Conservation (phyloP, 1,139 yeast species). For the Yamadazyma dushanensis region DNA sequence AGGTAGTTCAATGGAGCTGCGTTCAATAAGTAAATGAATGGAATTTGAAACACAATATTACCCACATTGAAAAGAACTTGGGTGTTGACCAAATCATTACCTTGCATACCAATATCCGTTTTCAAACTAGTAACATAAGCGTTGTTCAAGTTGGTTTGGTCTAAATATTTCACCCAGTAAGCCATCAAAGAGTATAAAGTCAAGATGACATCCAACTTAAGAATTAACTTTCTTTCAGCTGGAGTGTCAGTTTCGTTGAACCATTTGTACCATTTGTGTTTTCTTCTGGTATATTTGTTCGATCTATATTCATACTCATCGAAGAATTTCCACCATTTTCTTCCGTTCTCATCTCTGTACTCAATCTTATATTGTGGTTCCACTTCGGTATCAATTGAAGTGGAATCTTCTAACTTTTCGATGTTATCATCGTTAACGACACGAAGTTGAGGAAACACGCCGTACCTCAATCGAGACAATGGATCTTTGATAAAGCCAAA, state of each 20-base stretch:
- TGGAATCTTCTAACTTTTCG: constrained; percentile 15
- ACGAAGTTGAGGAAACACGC: constrained; percentile 48
- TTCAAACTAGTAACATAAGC: constrained; percentile 72
- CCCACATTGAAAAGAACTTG: constrained; percentile 61
- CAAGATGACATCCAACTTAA: constrained; percentile 62
- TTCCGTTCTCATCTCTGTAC: constrained; percentile 60
- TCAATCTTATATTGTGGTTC: constrained; percentile 27
- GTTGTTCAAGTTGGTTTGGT: constrained; percentile 57
- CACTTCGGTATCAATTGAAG: constrained; percentile 12
- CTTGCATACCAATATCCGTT: constrained; percentile 57
- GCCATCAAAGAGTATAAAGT: constrained; percentile 61
- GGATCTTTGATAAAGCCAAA: constrained; percentile 17
- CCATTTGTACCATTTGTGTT: constrained; percentile 64
- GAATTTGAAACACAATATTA: constrained; percentile 55
- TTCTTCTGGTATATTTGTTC: constrained; percentile 30
- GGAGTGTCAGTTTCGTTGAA: constrained; percentile 57
- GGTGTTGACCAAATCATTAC: constrained; percentile 65
- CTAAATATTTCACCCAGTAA: constrained; percentile 72
- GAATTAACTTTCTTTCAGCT: constrained; percentile 53
- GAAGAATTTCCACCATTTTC: constrained; percentile 64
- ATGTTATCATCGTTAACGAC: constrained; percentile 30
- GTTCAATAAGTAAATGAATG: constrained; percentile 45
- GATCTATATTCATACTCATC: constrained; percentile 63
- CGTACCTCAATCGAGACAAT: constrained; percentile 46
- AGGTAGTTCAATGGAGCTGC: constrained; percentile 55